Conservation (phyloP, 257 asterid species). For the Scutellaria baicalensis region DNA sequence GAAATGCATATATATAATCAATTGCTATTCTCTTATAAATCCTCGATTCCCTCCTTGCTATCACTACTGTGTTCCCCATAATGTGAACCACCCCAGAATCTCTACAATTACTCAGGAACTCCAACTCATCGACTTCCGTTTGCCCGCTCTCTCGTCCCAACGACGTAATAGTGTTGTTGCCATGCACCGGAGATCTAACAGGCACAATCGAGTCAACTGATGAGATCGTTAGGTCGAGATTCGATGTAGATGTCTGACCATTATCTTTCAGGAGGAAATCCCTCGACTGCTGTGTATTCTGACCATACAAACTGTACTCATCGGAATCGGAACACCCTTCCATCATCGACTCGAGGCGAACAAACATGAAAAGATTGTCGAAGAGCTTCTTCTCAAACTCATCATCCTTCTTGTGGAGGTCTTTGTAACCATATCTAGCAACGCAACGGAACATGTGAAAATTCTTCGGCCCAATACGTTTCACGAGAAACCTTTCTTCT, state of each 20-base stretch:
- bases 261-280: conserved; percentile 29
- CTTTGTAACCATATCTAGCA: conserved; percentile 89
- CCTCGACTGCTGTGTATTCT: conserved; percentile 55
- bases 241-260: conserved; percentile 21
- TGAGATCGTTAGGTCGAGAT: conserved; percentile 42
- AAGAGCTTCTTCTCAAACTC: conserved; percentile 85
- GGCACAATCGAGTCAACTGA: conserved; percentile 73
- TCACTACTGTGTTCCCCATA: conserved; percentile 77
- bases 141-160: conserved; percentile 51
- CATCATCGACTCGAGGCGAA: conserved; percentile 93
- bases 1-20: conserved; percentile 85
- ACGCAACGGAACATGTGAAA: conserved; percentile 96
- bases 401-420: conserved; percentile 84
- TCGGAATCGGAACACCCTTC: conserved; percentile 95
- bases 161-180: conserved; percentile 30
- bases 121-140: conserved; percentile 69
- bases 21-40: conserved; percentile 69
- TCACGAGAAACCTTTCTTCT: conserved; percentile 83
- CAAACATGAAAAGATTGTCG: conserved; percentile 61
- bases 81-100: conserved; percentile 96
- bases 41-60: conserved; percentile 78
- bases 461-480: conserved; percentile 84
- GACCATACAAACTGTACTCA: conserved; percentile 69
- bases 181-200: conserved; percentile 36
- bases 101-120: conserved; percentile 63